A percentile compares a stretch with the other conserved stretches of the same genome.
Evolutionary conservation across 208 protist species (phyloP).

Genomic region (Trypanosoma vivax): DNA sequence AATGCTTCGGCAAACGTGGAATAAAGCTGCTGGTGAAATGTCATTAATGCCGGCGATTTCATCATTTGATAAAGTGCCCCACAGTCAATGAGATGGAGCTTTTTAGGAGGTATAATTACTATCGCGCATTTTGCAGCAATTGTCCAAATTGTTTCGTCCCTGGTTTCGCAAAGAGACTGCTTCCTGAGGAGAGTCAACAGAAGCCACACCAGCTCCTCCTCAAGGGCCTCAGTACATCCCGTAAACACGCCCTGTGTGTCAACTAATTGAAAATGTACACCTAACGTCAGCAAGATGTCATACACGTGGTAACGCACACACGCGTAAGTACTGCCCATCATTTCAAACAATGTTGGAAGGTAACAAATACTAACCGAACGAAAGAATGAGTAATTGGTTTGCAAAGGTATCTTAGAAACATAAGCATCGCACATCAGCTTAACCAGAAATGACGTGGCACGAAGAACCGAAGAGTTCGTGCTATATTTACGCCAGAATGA

Average conservation of each 20-base stretch:
- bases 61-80: constrained; percentile 58
- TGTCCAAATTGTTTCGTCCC: constrained; percentile 68
- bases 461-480: constrained; percentile 48
- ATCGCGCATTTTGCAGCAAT: constrained; percentile 73
- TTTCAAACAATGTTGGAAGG: constrained; percentile 61
- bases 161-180: constrained; percentile 43
- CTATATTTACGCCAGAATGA: constrained; percentile 70
- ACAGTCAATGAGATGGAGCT: constrained; percentile 54
- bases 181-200: constrained; percentile 48
- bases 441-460: constrained; percentile 68
- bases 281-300: constrained; percentile 76
- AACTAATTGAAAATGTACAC: constrained; percentile 78
- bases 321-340: constrained; percentile 83
- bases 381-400: constrained; percentile 58
- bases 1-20: constrained; percentile 55
- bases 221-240: constrained; percentile 68
- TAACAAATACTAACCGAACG: constrained; percentile 77
- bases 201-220: constrained; percentile 78
- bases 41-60: constrained; percentile 43
- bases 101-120: constrained; percentile 44
- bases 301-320: constrained; percentile 86
- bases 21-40: constrained; percentile 51
- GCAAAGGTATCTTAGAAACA: constrained; percentile 68
- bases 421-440: constrained; percentile 84
- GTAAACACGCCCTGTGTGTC: constrained; percentile 52